Evolutionary conservation across 257 asterid genomes (phyloP).

Genomic region (Ocimum tenuiflorum): DNA sequence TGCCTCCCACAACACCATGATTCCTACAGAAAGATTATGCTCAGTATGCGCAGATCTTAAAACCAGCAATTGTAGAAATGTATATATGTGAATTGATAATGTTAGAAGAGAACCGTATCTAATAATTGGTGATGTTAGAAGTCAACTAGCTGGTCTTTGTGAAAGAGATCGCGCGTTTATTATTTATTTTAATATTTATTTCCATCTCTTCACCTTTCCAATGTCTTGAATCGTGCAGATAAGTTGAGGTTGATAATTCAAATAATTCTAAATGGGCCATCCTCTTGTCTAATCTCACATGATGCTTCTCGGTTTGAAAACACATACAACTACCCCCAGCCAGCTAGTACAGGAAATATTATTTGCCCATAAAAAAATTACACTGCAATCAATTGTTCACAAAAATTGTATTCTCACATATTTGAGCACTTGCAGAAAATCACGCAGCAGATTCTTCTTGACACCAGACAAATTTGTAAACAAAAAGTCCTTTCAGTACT

Average conservation of each 20-base stretch:
- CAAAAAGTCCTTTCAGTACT: no score
- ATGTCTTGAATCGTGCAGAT: neutral
- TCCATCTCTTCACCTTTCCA: neutral
- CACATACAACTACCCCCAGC: no score
- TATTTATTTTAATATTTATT: no score
- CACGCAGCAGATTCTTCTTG: no score
- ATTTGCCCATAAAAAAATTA: no score
- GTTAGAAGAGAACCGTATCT: neutral
- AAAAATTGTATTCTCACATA: neutral
- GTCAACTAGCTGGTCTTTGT: neutral
- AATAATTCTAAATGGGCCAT: neutral
- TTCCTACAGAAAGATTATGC: neutral
- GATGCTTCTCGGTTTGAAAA: no score
- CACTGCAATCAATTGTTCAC: neutral
- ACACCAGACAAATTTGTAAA: no score
- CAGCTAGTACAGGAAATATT: no score
- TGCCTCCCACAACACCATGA: conserved; percentile 36
- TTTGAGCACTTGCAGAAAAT: neutral
- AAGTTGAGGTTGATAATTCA: no score
- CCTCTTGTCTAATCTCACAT: neutral
- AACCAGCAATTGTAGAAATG: neutral
- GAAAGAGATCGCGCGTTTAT: neutral
- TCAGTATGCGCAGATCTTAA: neutral
- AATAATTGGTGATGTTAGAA: neutral
- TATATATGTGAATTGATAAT: neutral